Base-by-base conservation (phyloP, 1,139 yeast species). In the Diutina sp. region DNA sequence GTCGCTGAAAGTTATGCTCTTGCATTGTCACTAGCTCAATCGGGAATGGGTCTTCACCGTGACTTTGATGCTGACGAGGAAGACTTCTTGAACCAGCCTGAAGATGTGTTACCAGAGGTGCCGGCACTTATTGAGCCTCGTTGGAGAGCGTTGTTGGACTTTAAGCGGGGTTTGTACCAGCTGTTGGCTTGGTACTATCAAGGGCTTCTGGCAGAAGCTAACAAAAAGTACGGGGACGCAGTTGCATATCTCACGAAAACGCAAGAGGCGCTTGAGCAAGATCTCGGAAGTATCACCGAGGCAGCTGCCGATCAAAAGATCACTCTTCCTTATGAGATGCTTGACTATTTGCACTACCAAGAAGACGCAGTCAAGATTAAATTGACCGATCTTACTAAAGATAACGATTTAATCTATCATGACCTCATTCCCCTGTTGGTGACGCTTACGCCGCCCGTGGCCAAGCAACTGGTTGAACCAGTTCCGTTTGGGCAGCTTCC, bases 371-470 rank as follows among this genome's bases (percentile, higher is more conserved):
- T 79, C 56, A 69, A 69, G 32, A 73, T 76, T 50, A 79, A 80
- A 55, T 65, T 82, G 52, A 67, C 67, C 4, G 76, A 78, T 9
- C 67, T 87, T 60, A 83, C 78, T 45, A 89, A 87, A 63, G 98
- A 93, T 65, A 93, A 93, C 65, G 97, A 93, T 66, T 85, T 84
- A 64, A 89, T 93, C 53, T 93, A 88, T 64, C 96, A 93, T 67
- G 91, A 86, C 32, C 66, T 77, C 2, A 73, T 91, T 14, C 96
- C 96, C 0, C 76, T 82, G 16, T 72, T 74, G 41, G 79, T 78
- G 3, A 74, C 84, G 0, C 65, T 88, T 11, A 75, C 85, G 0
- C 82, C 87, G 61, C 81, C 87, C 0, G 75, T 90, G 77, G 95
- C 88, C 58, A 89, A 93, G 41, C 85, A 88, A 1, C 88, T 87